phyloP scores from a whole-genome alignment of 2,329 filamentous ascomycete species.

The Drechslerella stenobrocha region DNA sequence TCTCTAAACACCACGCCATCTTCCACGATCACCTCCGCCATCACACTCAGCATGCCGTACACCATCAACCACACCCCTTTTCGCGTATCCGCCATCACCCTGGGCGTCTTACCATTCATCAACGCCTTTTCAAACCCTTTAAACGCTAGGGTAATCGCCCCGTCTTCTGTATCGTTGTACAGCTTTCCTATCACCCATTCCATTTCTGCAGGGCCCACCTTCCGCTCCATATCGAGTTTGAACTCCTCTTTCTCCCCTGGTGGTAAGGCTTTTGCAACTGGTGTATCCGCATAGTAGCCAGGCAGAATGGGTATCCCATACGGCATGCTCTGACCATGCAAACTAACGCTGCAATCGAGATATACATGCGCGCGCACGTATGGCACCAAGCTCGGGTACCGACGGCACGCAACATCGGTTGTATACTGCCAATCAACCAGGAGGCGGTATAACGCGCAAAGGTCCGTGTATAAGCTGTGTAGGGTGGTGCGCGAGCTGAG shows the following conservation, averaged over 20 bases:
- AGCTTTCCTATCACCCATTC: constrained; percentile 2
- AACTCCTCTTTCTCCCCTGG: not conserved
- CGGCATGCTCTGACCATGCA: too few relatives aligned
- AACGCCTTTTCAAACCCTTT: constrained; percentile 31
- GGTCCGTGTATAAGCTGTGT: constrained; percentile 8
- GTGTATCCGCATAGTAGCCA: too few relatives aligned
- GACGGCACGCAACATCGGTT: not conserved
- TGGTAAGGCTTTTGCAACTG: not conserved
- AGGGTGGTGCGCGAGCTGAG: not conserved
- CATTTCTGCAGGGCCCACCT: not conserved
- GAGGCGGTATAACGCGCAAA: constrained; percentile 22
- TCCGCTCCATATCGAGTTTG: not conserved
- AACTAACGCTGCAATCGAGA: constrained; percentile 5
- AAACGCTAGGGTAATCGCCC: constrained; percentile 19
- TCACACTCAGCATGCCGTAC: constrained; percentile 20
- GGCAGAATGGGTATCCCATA: too few relatives aligned
- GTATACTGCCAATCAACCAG: constrained; percentile 29
- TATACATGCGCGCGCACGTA: constrained; percentile 7
- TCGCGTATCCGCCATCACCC: constrained; percentile 14
- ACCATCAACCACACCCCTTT: constrained; percentile 34
- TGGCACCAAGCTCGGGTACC: constrained; percentile 14
- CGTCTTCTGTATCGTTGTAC: constrained; percentile 23
- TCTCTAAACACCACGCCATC: constrained; percentile 19
- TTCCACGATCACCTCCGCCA: constrained; percentile 41
- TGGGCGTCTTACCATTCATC: constrained; percentile 28